phyloP scores from a whole-genome alignment of 2,329 filamentous ascomycete genomes.

The Cladosporium sp. region DNA sequence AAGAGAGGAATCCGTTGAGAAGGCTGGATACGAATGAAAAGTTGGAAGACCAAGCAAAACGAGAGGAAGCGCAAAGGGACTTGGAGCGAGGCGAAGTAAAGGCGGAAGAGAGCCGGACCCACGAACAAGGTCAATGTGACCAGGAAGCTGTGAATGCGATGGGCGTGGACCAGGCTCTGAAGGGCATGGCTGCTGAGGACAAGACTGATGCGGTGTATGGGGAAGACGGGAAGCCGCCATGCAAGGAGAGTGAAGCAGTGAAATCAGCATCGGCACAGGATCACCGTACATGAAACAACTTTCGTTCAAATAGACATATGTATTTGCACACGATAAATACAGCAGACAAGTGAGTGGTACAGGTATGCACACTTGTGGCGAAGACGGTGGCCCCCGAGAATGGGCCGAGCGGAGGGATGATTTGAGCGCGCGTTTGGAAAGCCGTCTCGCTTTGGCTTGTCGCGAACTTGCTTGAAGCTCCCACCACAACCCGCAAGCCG shows the following conservation, averaged over 20 bases:
- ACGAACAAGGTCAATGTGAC: constrained; percentile 27
- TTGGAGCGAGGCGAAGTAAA: constrained; percentile 31
- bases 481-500: constrained; percentile 4
- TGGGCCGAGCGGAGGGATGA: background rate
- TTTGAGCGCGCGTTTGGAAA: background rate
- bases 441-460: background rate
- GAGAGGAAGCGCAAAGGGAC: constrained; percentile 31
- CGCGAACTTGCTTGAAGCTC: constrained; percentile 2
- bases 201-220: constrained; percentile 27
- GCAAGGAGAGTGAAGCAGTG: background rate
- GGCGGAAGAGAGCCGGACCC: constrained; percentile 21
- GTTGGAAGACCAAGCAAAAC: constrained; percentile 25
- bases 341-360: background rate
- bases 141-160: constrained; percentile 30
- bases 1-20: constrained; percentile 21
- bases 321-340: background rate
- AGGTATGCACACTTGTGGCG: background rate
- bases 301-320: background rate
- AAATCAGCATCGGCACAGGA: background rate
- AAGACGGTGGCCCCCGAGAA: background rate
- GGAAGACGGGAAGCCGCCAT: constrained; percentile 21
- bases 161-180: constrained; percentile 31
- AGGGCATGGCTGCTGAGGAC: constrained; percentile 32
- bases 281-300: background rate
- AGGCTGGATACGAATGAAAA: constrained; percentile 28